A percentile compares a stretch with the other conserved stretches of the same genome.
Evolutionary conservation across 441 rosid species (phyloP).

Genomic region (Populus hybrid): DNA sequence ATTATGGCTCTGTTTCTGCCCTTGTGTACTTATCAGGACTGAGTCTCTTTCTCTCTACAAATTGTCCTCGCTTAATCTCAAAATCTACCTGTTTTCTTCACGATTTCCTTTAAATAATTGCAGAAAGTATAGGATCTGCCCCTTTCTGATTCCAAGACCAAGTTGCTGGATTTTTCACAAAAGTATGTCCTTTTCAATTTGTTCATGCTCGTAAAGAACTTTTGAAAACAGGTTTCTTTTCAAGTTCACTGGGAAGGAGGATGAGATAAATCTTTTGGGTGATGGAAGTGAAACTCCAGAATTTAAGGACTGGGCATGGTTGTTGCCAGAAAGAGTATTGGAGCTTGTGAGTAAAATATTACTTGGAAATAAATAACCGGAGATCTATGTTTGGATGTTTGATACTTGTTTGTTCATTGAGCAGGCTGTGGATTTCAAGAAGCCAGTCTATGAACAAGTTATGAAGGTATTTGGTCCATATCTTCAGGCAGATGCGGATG

Average conservation of each 20-base stretch:
- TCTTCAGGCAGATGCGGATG: constrained; percentile 30
- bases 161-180: neutral
- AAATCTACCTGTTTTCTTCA: neutral
- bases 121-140: neutral
- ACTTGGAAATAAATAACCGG: neutral
- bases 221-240: constrained; percentile 66
- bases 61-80: neutral
- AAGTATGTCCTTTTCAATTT: neutral
- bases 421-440: constrained; percentile 82
- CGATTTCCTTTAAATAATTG: neutral
- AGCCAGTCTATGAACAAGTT: constrained; percentile 64
- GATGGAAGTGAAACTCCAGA: constrained; percentile 87
- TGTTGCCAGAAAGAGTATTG: constrained; percentile 56
- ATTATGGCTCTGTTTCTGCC: neutral
- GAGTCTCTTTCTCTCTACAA: neutral
- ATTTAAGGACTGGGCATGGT: constrained; percentile 87
- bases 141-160: neutral
- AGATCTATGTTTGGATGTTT: neutral
- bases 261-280: constrained; percentile 82
- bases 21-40: neutral
- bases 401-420: neutral
- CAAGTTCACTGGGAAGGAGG: constrained; percentile 74
- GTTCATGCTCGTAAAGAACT: neutral
- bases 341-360: constrained; percentile 49
- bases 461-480: constrained; percentile 51